A percentile compares a stretch with the other conserved stretches of the same genome.
phyloP scores from a whole-genome alignment of 306 rosid species.

The Geum urbanum region DNA sequence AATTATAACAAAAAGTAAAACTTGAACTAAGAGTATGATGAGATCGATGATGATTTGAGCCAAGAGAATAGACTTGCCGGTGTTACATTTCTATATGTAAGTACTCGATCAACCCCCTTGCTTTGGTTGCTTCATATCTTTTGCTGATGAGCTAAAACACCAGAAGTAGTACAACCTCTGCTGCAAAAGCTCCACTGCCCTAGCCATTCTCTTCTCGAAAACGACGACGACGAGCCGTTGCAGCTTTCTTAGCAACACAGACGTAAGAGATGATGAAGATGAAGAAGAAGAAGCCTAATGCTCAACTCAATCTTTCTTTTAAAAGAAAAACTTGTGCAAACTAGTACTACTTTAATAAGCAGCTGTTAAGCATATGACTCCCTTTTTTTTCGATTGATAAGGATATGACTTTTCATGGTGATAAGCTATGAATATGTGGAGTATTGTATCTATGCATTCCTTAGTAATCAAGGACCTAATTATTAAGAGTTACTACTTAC shows the following conservation, averaged over 20 bases:
- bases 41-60: conserved; percentile 29
- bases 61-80: conserved; percentile 40
- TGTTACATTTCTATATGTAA: neutral
- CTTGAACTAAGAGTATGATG: neutral
- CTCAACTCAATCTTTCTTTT: neutral
- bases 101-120: neutral
- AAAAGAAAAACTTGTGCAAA: neutral
- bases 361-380: neutral
- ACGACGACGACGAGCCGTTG: neutral
- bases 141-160: conserved; percentile 4
- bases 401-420: neutral
- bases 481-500: neutral
- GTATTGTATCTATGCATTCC: neutral
- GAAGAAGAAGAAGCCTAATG: neutral
- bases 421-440: no score
- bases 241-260: neutral
- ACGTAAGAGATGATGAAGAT: neutral
- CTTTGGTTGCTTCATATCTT: neutral
- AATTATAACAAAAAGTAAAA: neutral
- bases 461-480: neutral
- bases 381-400: neutral
- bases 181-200: neutral
- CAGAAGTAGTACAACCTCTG: neutral
- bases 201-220: neutral
- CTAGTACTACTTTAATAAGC: neutral